Percentiles rank a stretch among this genome's conserved stretches.
These are phyloP conservation scores for Hypoxylon cercidicola DNA, from an alignment of 495 filamentous ascomycete genomes.

Conservation along the genomic window DNA sequence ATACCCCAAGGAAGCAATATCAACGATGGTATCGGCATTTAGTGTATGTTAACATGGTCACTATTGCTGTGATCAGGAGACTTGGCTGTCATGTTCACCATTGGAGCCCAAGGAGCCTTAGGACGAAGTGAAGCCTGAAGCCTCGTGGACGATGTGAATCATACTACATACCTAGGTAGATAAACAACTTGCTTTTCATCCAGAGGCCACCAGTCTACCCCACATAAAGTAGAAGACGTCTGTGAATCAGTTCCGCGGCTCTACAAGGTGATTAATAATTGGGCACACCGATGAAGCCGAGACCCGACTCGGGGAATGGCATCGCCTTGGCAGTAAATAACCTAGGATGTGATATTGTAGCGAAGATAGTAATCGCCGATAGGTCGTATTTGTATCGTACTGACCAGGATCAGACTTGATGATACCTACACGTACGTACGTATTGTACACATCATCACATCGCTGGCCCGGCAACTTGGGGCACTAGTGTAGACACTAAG, in stretches of 20 bases:
- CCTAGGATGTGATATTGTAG: slow-evolving; percentile 4
- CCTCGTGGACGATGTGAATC: slow-evolving; percentile 21
- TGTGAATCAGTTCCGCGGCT: slow-evolving; percentile 4
- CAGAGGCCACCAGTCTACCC: slow-evolving; percentile 3
- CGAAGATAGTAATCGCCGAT: slow-evolving; percentile 21
- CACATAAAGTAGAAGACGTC: slow-evolving; percentile 16
- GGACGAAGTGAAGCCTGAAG: slow-evolving; percentile 6
- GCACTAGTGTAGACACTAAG: slow-evolving; percentile 2
- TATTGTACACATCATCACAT: slow-evolving; percentile 19
- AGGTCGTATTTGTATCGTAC: slow-evolving; percentile 15
- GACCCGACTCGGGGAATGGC: slow-evolving; percentile 32
- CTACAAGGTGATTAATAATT: background rate
- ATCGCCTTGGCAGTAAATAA: slow-evolving; percentile 18
- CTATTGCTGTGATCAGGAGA: background rate
- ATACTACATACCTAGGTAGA: background rate
- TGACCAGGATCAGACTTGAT: slow-evolving; percentile 14
- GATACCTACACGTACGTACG: no score
- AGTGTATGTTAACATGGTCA: background rate
- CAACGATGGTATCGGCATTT: slow-evolving; percentile 1
- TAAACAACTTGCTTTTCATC: slow-evolving; percentile 14
- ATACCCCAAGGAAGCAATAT: slow-evolving; percentile 20
- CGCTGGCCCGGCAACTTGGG: slow-evolving; percentile 41
- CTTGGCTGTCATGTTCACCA: background rate
- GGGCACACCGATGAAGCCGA: slow-evolving; percentile 17
- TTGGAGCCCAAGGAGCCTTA: background rate